These are phyloP conservation scores for Vinca major DNA, from an alignment of 305 asterid genomes.

Conservation along the genomic window DNA sequence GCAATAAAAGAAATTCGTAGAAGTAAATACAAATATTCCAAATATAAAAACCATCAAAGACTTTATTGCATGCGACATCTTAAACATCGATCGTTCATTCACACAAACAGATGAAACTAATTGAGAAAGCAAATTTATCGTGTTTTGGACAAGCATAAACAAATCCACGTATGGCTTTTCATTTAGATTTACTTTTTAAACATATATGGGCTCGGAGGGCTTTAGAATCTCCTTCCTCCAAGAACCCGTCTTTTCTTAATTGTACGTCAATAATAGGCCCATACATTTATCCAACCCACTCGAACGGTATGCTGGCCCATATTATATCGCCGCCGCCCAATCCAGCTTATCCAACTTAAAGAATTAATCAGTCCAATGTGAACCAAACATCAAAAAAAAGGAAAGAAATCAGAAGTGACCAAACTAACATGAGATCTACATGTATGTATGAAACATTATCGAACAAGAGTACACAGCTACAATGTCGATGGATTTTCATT, in stretches of 20 bases:
- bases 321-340: background rate
- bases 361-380: background rate
- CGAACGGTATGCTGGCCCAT: background rate
- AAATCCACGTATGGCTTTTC: background rate
- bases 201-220: background rate
- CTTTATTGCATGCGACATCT: background rate
- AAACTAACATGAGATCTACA: background rate
- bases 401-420: background rate
- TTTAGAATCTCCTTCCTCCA: background rate
- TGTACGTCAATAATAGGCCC: background rate
- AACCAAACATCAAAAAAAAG: background rate
- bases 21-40: background rate
- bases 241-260: background rate
- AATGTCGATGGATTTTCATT: background rate
- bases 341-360: background rate
- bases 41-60: background rate
- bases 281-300: background rate
- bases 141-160: background rate
- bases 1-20: background rate
- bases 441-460: background rate
- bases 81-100: background rate
- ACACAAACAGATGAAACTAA: background rate
- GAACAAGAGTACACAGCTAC: background rate
- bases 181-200: background rate
- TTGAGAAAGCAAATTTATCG: no score